These are phyloP conservation scores for Crucihimalaya himalaica DNA, from an alignment of 345 rosid genomes.

Conservation along the genomic window DNA sequence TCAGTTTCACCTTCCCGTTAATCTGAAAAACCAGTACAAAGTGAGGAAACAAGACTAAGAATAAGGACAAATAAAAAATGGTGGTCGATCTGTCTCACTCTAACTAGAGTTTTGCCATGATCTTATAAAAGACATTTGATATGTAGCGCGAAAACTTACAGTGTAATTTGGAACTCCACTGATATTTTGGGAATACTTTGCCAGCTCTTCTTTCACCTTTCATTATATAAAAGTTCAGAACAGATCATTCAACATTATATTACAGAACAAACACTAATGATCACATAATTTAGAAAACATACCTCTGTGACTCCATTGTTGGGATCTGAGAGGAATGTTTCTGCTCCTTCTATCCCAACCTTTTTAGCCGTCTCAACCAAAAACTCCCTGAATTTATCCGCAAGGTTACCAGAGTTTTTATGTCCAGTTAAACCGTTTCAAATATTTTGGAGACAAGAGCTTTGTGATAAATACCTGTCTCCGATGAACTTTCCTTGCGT, in stretches of 20 bases:
- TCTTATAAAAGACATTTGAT: not conserved
- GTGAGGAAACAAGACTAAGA: not conserved
- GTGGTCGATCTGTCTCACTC: not conserved
- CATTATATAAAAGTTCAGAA: conserved; percentile 11
- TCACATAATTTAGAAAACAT: conserved; percentile 3
- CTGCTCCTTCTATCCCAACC: conserved; percentile 80
- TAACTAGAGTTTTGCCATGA: not conserved
- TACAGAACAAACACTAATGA: not conserved
- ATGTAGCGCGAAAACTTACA: conserved; percentile 46
- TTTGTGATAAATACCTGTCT: conserved; percentile 52
- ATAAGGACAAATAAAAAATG: not conserved
- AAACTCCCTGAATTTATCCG: conserved; percentile 58
- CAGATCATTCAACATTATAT: not conserved
- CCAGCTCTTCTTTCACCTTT: conserved; percentile 72
- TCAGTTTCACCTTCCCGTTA: conserved; percentile 69
- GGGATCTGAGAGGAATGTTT: conserved; percentile 73
- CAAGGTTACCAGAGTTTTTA: not conserved
- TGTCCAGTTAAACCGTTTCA: not conserved
- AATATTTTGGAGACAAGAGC: not conserved
- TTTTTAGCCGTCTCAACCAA: conserved; percentile 74
- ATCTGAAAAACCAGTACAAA: conserved; percentile 52
- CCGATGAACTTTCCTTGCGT: conserved; percentile 82
- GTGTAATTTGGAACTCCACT: conserved; percentile 78
- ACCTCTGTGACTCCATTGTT: conserved; percentile 64
- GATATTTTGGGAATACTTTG: conserved; percentile 58